Base-by-base conservation (phyloP, 306 rosid genomes). In the Fragaria ananassa region DNA sequence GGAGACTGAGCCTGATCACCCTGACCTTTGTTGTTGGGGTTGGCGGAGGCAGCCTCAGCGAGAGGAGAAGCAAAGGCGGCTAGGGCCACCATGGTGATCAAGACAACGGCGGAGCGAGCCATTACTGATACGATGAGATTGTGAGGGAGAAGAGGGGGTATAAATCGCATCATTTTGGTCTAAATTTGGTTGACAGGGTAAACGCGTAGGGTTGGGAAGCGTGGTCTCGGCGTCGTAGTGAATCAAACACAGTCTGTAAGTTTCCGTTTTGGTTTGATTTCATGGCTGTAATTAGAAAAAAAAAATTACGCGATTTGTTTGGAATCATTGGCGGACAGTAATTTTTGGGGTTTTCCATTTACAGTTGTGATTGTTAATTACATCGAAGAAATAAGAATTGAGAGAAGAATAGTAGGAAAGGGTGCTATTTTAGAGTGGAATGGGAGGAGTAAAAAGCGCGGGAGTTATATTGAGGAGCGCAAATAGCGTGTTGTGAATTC, bases 11-110 rank as follows among this genome's bases (percentile, higher is more conserved):
- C 51, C 53, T 47, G 19, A 2, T 47, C 6, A 13, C 19, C 53
- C 1, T 46, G 51, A 13, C 17, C 5, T 13, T 46, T 46, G 17
- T 13, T 46, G 51, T 47, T 77, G 21, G 74, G 78, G 7, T 89
- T 81, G 0, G 88, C 18, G 88, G 94, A 2, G 95, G 89, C 83
- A 2, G 85, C 74, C 2, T 84, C 85, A 31, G 77, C 90, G 8
- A 83, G 19, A 54, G 87, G 83, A 19, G 76, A 64, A 69, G 81
- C 70, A 19, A 47, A 13, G 27, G 87, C 85, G 9, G 89, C 51
- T 39, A 90, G 37, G 6, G 87, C 65, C 56, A 86, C 0, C 15
- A 83, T 6, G 14, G 81, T 10, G 74, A 89, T 0, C 25, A 81
- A 3, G 25, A 78, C 63, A 56, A 88, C 68, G 0, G 86, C 45